Evolutionary conservation across 2,329 filamentous ascomycete species (phyloP), one percentile per base, ranked within the genome.

Genomic region (Exophiala dermatitidis): DNA sequence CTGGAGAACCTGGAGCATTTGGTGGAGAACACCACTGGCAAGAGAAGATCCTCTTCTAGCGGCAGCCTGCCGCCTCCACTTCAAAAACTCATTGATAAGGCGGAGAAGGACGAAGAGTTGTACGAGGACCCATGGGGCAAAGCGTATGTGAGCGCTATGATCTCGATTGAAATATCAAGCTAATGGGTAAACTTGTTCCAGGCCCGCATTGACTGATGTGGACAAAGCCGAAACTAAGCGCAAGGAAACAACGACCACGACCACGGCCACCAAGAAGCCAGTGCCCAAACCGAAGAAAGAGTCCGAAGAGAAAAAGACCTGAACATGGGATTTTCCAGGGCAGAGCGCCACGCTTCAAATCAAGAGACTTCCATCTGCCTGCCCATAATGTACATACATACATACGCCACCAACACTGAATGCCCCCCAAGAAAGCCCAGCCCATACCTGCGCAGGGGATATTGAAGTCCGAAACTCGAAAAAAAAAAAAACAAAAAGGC

Each of bases 111-210:
- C 8, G 5, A 30, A 26, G 19, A 19, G 7, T 7, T 49, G 2
- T 49, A 49, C 33, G 47, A 49, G 41, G 47, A 49, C n/a, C 33
- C 47, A 34, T 49, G 47, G 47, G 43, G 3, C 19, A 41, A 28
- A 41, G 2, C 10, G 38, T 41, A 41, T 5, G 38, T 41, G 19
- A 19, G 19, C 19, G 19, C 19, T 19, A 19, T 19, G 19, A 19
- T 19, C 19, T 19, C 19, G 19, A 19, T 19, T 19, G 19, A 19
- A 19, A 19, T 19, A 19, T 19, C 19, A 34, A 6, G 36, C 36
- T 38, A 38, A 38, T 12, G 36, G 10, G 36, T 12, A 5, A 19
- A 4, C 36, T 38, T 38, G 36, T 38, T 38, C 2, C 36, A 38
- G 36, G 10, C 36, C 36, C 19, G 36, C 36, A 8, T 10, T 38